Conservation (phyloP, 2,329 filamentous ascomycete species). For the Colletotrichum sp. region DNA sequence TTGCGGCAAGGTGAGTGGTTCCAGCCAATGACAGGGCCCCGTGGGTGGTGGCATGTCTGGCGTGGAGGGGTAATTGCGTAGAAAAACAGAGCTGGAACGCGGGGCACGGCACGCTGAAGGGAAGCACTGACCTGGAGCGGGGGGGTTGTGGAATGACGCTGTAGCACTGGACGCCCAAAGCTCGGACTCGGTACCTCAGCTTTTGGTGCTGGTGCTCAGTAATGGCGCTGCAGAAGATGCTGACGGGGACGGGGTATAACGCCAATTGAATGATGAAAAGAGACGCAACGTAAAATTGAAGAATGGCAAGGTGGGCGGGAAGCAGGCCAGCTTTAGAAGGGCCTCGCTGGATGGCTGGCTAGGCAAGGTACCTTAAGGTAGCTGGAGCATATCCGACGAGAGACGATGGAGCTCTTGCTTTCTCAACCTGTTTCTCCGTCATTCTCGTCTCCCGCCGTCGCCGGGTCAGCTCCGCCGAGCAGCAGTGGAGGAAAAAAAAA, state of each 20-base stretch:
- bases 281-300: background rate
- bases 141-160: background rate
- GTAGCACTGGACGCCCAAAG: background rate
- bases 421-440: constrained; percentile 4
- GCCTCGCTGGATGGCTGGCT: background rate
- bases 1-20: background rate
- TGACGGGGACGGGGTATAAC: background rate
- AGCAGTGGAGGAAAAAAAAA: rapidly evolving
- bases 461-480: background rate
- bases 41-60: constrained; percentile 14
- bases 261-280: background rate
- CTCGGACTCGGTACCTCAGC: background rate
- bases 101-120: background rate
- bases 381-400: background rate
- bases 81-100: constrained; percentile 1
- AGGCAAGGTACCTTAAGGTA: background rate
- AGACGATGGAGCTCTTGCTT: background rate
- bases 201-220: background rate
- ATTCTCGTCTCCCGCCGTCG: background rate
- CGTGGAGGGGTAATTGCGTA: constrained; percentile 18
- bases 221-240: background rate
- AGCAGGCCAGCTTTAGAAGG: background rate
- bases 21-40: constrained; percentile 4
- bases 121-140: constrained; percentile 7
- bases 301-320: background rate